Conservation (phyloP, 345 rosid genomes). For the Pseudoturritis turrita region DNA sequence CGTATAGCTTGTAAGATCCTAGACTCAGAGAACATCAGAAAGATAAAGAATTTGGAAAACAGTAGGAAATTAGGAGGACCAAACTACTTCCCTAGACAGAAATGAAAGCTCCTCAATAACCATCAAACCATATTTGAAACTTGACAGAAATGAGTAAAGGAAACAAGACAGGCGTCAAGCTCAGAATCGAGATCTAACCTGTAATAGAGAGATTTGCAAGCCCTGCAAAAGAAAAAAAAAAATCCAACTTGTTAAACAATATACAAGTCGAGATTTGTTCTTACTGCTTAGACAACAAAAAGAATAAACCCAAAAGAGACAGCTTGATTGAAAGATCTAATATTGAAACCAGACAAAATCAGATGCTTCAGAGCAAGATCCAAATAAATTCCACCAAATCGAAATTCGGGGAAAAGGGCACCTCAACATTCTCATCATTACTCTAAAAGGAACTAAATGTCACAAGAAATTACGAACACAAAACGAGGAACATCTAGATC, state of each 20-base stretch:
- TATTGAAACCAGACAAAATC: background rate
- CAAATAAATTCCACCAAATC: background rate
- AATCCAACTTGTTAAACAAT: background rate
- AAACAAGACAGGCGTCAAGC: background rate
- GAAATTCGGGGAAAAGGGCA: constrained; percentile 21
- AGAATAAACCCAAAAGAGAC: background rate
- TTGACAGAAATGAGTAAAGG: background rate
- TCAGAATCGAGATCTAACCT: constrained; percentile 56
- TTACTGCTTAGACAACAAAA: background rate
- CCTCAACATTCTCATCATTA: constrained; percentile 1
- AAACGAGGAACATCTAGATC: constrained; percentile 18
- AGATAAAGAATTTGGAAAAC: background rate
- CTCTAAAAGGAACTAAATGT: constrained; percentile 17
- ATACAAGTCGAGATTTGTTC: background rate
- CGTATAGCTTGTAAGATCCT: background rate
- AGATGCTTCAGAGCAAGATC: constrained; percentile 16
- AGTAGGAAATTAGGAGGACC: background rate
- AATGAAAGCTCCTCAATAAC: background rate
- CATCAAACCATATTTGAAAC: background rate
- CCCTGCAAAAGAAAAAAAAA: constrained; percentile 45
- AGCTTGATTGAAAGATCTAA: constrained; percentile 10
- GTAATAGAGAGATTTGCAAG: constrained; percentile 77
- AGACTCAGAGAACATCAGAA: background rate
- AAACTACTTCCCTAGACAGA: constrained; percentile 1
- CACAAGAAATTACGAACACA: background rate